Evolutionary conservation across 1,284 basidiomycete genomes (phyloP), one percentile per base, ranked within the genome.

Genomic region (Ganoderma meredithae): DNA sequence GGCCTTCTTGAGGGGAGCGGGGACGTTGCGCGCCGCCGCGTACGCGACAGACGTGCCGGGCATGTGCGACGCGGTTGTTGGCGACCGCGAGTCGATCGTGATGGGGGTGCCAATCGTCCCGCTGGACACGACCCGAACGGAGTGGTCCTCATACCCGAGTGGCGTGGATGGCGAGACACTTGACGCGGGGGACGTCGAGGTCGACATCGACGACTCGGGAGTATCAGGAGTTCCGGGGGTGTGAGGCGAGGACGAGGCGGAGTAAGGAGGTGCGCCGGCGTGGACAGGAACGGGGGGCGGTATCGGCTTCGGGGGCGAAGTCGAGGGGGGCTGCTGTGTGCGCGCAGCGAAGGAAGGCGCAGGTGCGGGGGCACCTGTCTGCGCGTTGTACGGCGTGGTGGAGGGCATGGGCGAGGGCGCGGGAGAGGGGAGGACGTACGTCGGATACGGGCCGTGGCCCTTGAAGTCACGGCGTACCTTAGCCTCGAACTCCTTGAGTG

Each of bases 381-480:
- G 52, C 4, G 27, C 52, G 13, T 55, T 55, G 52, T 55, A 81
- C 8, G 79, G 85, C 59, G 84, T 85, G 0, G 85, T 83, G 2
- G 82, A 83, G 19, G 83, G 81, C 12, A 83, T 81, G 1, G 86
- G 84, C 53, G 88, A 85, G 0, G 88, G 86, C n/a, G 87, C 76
- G 39, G 79, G 76, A 72, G 87, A 84, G 0, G 86, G 83, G 0
- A 90, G 81, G 0, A 85, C 82, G 69, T 91, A 91, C 0, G 84
- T 85, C 0, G 89, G 89, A 68, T 89, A 91, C 0, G 86, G 83
- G 0, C 85, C 84, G 13, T 79, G 71, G n/a, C 84, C 83, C 25
- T 81, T 80, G 74, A 92, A 94, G 64, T 94, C 91, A 31, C 83
- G 82, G 43, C 84, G 83, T 0, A 95, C 86, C 77, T 85, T 85